Conservation (phyloP, 108 stramenopile species). For the Thalassiosira profunda region DNA sequence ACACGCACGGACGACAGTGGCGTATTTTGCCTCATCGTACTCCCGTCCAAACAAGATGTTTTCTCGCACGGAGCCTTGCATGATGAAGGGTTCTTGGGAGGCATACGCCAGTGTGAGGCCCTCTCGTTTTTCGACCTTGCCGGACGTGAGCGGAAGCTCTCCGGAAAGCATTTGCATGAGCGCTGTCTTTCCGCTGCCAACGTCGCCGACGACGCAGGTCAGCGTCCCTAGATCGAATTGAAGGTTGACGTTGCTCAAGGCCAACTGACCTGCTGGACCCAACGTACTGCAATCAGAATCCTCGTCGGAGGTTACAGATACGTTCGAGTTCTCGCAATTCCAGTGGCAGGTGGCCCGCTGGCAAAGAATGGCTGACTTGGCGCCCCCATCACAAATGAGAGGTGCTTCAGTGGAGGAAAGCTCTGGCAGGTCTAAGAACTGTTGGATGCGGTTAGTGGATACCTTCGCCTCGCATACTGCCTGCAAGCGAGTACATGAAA, state of each 20-base stretch:
- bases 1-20: constrained; percentile 61
- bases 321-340: constrained; percentile 5
- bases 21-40: constrained; percentile 53
- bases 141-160: constrained; percentile 50
- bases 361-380: neutral
- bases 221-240: constrained; percentile 37
- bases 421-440: constrained; percentile 59
- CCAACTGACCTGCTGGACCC: constrained; percentile 13
- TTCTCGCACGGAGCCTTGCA: constrained; percentile 73
- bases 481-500: neutral
- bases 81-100: constrained; percentile 85
- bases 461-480: constrained; percentile 4
- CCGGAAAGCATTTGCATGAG: constrained; percentile 57
- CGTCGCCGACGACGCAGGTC: constrained; percentile 63
- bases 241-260: constrained; percentile 3
- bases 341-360: constrained; percentile 13
- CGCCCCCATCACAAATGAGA: neutral
- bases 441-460: constrained; percentile 50
- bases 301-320: neutral
- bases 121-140: constrained; percentile 22
- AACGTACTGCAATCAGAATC: neutral
- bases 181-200: constrained; percentile 74
- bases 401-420: neutral
- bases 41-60: constrained; percentile 75
- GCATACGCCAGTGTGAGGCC: constrained; percentile 70